A percentile compares a stretch with the other conserved stretches of the same genome.
phyloP scores from a whole-genome alignment of 495 filamentous ascomycete genomes.

The Penicillium coprophilum region DNA sequence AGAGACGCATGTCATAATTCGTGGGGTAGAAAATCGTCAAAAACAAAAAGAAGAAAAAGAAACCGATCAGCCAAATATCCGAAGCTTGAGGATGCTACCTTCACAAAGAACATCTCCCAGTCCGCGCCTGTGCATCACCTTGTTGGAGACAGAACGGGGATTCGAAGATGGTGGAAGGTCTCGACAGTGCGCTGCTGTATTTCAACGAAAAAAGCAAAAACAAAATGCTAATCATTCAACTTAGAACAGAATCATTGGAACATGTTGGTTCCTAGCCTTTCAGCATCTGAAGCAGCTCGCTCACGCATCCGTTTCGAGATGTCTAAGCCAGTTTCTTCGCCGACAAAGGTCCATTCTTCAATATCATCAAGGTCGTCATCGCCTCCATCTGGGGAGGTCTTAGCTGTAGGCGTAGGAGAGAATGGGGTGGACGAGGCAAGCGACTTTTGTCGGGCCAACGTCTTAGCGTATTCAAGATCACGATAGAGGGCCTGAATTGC shows the following conservation, averaged over 20 bases:
- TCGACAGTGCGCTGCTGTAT: not conserved
- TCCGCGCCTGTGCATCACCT: not conserved
- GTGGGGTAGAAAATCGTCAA: slow-evolving; percentile 3
- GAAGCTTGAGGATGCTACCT: not conserved
- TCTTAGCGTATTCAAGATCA: slow-evolving; percentile 93
- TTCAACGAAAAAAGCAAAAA: slow-evolving; percentile 2
- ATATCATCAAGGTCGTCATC: slow-evolving; percentile 49
- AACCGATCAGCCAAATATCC: not conserved
- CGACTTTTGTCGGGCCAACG: slow-evolving; percentile 67
- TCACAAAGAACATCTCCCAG: not conserved
- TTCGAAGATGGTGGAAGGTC: not conserved
- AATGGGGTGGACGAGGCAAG: slow-evolving; percentile 44
- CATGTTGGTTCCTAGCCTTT: slow-evolving; percentile 20
- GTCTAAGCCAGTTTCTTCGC: slow-evolving; percentile 62
- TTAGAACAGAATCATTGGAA: slow-evolving; percentile 10
- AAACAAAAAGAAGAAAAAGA: slow-evolving; percentile 10
- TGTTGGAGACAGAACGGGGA: not conserved
- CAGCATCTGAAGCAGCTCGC: slow-evolving; percentile 31
- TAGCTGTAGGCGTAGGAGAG: slow-evolving; percentile 39
- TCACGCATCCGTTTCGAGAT: slow-evolving; percentile 43
- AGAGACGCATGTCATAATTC: slow-evolving; percentile 18
- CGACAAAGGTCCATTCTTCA: slow-evolving; percentile 74
- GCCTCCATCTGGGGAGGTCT: slow-evolving; percentile 38
- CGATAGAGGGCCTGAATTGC: slow-evolving; percentile 94
- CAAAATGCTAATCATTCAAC: slow-evolving; percentile 6